These are phyloP conservation scores for Brasenia schreberi DNA, from an alignment of 164 flowering plant species.

Conservation along the genomic window DNA sequence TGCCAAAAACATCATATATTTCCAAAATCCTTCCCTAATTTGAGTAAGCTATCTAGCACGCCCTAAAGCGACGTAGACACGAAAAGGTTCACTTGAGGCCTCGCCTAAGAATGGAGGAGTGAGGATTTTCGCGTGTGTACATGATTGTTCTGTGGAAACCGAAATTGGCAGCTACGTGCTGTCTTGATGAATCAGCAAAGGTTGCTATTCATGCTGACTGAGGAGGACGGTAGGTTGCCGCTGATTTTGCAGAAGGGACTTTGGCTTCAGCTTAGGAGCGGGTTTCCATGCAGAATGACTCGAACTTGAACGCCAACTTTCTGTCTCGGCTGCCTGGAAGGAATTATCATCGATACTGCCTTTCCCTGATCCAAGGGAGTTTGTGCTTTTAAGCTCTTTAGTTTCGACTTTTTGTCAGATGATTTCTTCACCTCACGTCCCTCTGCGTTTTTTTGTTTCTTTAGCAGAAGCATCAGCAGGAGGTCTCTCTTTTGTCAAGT, in stretches of 20 bases:
- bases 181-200: no score
- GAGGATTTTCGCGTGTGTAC: no score
- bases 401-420: slow-evolving; percentile 77
- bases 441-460: slow-evolving; percentile 33
- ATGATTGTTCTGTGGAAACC: no score
- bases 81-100: no score
- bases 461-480: slow-evolving; percentile 13
- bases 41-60: no score
- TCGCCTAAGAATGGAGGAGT: no score
- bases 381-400: slow-evolving; percentile 48
- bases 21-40: no score
- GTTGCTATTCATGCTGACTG: no score
- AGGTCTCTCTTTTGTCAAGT: slow-evolving; percentile 1
- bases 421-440: slow-evolving; percentile 36
- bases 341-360: slow-evolving; percentile 13
- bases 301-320: slow-evolving; percentile 19
- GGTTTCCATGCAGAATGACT: slow-evolving; percentile 80
- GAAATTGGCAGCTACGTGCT: no score
- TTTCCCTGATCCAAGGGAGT: slow-evolving; percentile 37
- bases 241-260: slow-evolving; percentile 85
- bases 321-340: slow-evolving; percentile 24
- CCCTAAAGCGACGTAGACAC: no score
- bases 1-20: no score
- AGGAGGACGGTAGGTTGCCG: slow-evolving; percentile 1
- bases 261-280: slow-evolving; percentile 78